Evolutionary conservation across 129 eudicot species (phyloP), one percentile per base, ranked within the genome.

Genomic region (Solidago caesia): DNA sequence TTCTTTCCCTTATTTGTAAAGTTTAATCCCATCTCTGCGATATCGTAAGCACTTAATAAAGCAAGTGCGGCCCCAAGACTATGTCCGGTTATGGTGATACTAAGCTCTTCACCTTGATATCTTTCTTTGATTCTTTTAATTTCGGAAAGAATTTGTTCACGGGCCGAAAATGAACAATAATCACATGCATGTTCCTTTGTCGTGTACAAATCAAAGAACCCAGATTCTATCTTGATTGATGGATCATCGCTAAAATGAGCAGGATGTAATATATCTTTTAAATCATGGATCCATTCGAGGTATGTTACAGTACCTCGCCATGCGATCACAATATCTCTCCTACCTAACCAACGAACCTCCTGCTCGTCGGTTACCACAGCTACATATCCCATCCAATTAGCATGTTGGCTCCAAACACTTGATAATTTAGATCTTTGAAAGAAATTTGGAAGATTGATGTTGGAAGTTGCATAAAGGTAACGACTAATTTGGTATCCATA

Each of bases 331-430:
- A 87, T 73, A 73, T 90, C 90, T 2, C 93, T 71, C 4, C 93
- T 87, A 0, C 96, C 96, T 12, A 87, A 76, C 29, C 96, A 75
- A 13, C 47, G 47, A 60, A 90, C 63, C 78, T 87, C 89, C 11
- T 79, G 68, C 26, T 85, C 89, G 14, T 90, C 82, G 3, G 83
- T 80, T 0, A 87, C 29, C 3, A 90, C 93, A 0, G 93, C 93
- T 4, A 90, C 91, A 42, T 87, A 90, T 9, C 96, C 96, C 93
- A 90, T 90, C 91, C 92, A 90, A 45, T 90, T 90, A 1, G 96
- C 92, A 73, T 90, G 93, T 62, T 80, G 89, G 81, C 96, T 90
- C 96, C 96, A 90, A 8, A 87, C 81, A 39, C 84, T 81, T 15
- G 87, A 79, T 15, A 83, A 14, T 47, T 68, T 87, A 0, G 96